Percentiles rank a stretch among this genome's conserved stretches.
phyloP scores from a whole-genome alignment of 2,329 filamentous ascomycete species.

The Aspergillus sp. region DNA sequence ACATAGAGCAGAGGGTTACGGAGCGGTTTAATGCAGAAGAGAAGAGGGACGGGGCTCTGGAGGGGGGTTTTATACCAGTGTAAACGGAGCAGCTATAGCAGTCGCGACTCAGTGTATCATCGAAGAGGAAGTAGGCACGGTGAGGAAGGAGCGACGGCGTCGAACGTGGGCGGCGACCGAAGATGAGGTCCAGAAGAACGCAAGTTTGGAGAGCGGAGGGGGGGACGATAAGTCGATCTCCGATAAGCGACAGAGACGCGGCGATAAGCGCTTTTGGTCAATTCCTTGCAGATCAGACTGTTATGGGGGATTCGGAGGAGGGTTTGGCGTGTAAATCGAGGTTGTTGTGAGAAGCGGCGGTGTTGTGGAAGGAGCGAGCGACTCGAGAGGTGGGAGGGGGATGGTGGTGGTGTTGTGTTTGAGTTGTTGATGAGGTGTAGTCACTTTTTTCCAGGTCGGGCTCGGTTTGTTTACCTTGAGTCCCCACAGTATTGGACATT shows the following conservation, averaged over 20 bases:
- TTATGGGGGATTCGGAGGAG: not conserved
- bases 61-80: constrained; percentile 9
- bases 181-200: constrained; percentile 3
- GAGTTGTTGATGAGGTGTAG: not conserved
- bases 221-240: not conserved
- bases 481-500: not conserved
- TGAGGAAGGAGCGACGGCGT: constrained; percentile 1
- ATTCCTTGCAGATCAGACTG: not conserved
- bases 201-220: constrained; percentile 4
- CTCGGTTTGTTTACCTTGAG: not conserved
- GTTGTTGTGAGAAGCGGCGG: not conserved
- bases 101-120: constrained; percentile 17
- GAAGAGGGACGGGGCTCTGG: not conserved
- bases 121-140: constrained; percentile 1
- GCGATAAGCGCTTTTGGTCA: constrained; percentile 19
- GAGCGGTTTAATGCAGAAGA: constrained; percentile 13
- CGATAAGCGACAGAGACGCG: constrained; percentile 24
- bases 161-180: not conserved
- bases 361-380: not conserved
- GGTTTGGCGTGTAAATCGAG: not conserved
- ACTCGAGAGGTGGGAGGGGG: not conserved
- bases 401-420: not conserved
- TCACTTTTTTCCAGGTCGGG: constrained; percentile 8
- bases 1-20: not conserved
- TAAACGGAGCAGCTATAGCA: constrained; percentile 15